Conservation (phyloP, 2,329 filamentous ascomycete genomes). For the Dactylella cylindrospora region DNA sequence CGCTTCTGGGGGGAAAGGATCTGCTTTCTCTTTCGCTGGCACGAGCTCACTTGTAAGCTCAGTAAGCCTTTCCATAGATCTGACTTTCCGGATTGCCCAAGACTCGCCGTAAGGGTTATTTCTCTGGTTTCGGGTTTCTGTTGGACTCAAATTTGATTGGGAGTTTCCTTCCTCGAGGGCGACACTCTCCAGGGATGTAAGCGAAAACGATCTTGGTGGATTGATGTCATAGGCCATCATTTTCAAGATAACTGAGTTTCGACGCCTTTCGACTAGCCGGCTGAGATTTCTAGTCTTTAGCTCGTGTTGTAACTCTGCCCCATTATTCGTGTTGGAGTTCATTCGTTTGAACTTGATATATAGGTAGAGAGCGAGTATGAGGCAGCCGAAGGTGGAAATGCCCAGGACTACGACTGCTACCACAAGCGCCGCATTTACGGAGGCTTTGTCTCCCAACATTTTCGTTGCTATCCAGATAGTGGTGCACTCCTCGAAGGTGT, state of each 20-base stretch:
- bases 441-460: too few species aligned
- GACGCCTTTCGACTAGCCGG: constrained; percentile 6
- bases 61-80: constrained; percentile 36
- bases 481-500: too few species aligned
- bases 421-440: constrained; percentile 8
- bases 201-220: not conserved
- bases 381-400: constrained; percentile 8
- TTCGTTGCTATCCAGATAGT: too few species aligned
- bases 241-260: constrained; percentile 6
- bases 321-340: constrained; percentile 13
- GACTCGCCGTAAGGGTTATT: constrained; percentile 1
- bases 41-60: constrained; percentile 27
- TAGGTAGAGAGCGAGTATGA: constrained; percentile 5
- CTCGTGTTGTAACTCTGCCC: not conserved
- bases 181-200: not conserved
- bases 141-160: too few species aligned
- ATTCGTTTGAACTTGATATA: constrained; percentile 9
- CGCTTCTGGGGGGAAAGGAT: constrained; percentile 1
- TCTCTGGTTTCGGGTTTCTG: too few species aligned
- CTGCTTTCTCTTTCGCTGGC: constrained; percentile 2
- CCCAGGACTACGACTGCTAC: constrained; percentile 10
- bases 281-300: not conserved
- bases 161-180: not conserved
- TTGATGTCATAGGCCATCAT: not conserved
- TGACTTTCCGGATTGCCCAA: constrained; percentile 36